phyloP scores from a whole-genome alignment of 2,329 filamentous ascomycete species.

The Elsinoe perseae region DNA sequence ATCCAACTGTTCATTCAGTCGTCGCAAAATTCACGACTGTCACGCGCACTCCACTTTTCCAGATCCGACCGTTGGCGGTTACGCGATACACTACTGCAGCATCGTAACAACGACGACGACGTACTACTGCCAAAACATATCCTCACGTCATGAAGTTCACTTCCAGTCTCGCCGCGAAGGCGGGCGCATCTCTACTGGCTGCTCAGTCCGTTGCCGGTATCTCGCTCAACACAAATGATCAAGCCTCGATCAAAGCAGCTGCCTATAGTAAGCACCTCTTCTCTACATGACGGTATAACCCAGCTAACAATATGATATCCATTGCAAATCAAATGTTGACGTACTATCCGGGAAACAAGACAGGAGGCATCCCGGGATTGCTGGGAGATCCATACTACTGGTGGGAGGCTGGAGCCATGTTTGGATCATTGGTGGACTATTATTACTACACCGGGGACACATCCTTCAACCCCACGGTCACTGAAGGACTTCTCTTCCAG shows the following conservation, averaged over 20 bases:
- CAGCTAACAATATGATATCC: slow-evolving; percentile 30
- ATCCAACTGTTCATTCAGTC: not conserved
- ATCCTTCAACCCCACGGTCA: slow-evolving; percentile 54
- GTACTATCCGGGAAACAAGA: slow-evolving; percentile 47
- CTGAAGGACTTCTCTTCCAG: slow-evolving; percentile 51
- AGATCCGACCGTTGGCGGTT: not conserved
- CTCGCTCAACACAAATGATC: slow-evolving; percentile 21
- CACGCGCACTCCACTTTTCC: not conserved
- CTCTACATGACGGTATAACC: no score
- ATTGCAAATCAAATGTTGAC: slow-evolving; percentile 44
- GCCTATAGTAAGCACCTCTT: not conserved
- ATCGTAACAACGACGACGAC: no score
- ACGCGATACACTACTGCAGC: not conserved
- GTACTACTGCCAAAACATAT: no score
- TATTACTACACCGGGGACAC: slow-evolving; percentile 59
- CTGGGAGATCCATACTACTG: slow-evolving; percentile 63
- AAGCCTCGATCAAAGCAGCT: slow-evolving; percentile 35
- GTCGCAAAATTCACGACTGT: not conserved
- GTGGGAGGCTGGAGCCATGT: slow-evolving; percentile 59
- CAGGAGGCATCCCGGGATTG: slow-evolving; percentile 45
- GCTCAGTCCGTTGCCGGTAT: slow-evolving; percentile 19
- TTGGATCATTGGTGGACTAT: slow-evolving; percentile 62
- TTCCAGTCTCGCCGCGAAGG: slow-evolving; percentile 15
- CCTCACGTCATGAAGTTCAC: slow-evolving; percentile 19
- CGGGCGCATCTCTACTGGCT: slow-evolving; percentile 19